Evolutionary conservation across 1,284 basidiomycete species (phyloP).

Genomic region (Ceratobasidium sp.): DNA sequence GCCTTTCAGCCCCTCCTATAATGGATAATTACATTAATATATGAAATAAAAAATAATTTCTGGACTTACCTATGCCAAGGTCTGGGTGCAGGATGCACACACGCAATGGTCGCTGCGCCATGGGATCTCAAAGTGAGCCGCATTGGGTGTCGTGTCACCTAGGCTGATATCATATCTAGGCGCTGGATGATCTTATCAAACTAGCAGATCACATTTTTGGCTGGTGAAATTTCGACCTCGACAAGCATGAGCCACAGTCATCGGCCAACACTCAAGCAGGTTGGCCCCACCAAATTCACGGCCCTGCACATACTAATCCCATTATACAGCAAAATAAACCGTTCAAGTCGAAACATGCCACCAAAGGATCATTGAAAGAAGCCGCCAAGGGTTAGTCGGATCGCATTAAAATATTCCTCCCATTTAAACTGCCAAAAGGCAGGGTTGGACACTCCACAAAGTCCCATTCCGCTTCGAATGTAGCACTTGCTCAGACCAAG

Average conservation of each 20-base stretch:
- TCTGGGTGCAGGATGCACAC: slow-evolving; percentile 95
- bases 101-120: slow-evolving; percentile 47
- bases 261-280: slow-evolving; percentile 86
- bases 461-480: slow-evolving; percentile 49
- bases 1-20: slow-evolving; percentile 90
- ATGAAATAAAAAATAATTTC: no score
- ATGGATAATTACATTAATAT: not conserved
- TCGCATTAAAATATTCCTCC: not conserved
- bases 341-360: slow-evolving; percentile 89
- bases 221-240: slow-evolving; percentile 19
- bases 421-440: slow-evolving; percentile 53
- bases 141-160: slow-evolving; percentile 7
- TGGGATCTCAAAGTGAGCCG: not conserved
- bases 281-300: no score
- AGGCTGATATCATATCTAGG: not conserved
- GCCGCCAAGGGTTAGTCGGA: slow-evolving; percentile 75
- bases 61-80: slow-evolving; percentile 93
- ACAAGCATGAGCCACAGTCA: slow-evolving; percentile 61
- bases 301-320: not conserved
- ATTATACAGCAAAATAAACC: slow-evolving; percentile 76
- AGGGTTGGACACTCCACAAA: slow-evolving; percentile 64
- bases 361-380: slow-evolving; percentile 82
- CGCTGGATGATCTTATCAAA: slow-evolving; percentile 7
- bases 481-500: slow-evolving; percentile 61
- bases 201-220: slow-evolving; percentile 4